Evolutionary conservation across 768 basidiomycete genomes (phyloP).

Genomic region (Tylopilus rubrobrunneus): DNA sequence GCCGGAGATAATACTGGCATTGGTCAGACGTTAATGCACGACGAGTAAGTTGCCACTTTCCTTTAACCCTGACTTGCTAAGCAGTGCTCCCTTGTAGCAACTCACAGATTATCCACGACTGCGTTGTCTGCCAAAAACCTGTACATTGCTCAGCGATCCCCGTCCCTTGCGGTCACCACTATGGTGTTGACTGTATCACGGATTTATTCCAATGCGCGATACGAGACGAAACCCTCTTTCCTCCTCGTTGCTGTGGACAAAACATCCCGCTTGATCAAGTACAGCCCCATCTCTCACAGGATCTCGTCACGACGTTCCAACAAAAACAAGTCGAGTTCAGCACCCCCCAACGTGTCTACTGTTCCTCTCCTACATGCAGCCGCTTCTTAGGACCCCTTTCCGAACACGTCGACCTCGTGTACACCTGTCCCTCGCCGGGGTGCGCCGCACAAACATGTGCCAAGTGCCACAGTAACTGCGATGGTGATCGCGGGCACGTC

Average conservation of each 20-base stretch:
- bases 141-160: not conserved
- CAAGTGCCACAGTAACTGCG: not conserved
- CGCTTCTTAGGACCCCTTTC: slow-evolving; percentile 34
- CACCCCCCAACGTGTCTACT: slow-evolving; percentile 25
- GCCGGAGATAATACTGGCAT: not conserved
- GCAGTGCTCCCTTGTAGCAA: not conserved
- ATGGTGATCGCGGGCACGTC: not conserved
- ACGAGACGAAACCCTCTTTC: not conserved
- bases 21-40: not conserved
- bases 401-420: slow-evolving; percentile 12
- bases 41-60: no score
- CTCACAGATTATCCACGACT: no score
- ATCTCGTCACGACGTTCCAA: no score
- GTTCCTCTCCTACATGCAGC: slow-evolving; percentile 33
- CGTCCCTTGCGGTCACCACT: not conserved
- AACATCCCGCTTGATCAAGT: no score
- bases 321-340: no score
- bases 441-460: not conserved
- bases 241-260: no score
- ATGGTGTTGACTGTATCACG: not conserved
- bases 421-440: slow-evolving; percentile 20
- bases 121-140: no score
- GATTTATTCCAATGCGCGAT: not conserved
- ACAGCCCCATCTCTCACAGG: no score
- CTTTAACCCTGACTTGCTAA: no score